Evolutionary conservation across 129 eudicot species (phyloP), one percentile per base, ranked within the genome.

Genomic region (Sambucus nigra): DNA sequence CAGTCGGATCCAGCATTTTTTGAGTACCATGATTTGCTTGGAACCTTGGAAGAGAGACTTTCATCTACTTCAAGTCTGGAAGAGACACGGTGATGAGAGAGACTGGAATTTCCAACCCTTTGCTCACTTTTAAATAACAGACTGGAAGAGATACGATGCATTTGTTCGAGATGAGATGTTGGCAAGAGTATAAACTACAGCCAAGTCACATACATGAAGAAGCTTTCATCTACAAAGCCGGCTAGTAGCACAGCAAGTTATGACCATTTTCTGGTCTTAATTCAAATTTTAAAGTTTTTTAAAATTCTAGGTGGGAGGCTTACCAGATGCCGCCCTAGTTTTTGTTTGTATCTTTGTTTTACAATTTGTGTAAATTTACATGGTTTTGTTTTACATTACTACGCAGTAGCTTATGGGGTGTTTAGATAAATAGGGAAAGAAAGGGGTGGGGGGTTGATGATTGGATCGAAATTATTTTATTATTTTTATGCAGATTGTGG

Each of bases 11-110:
- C 77, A 28, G 69, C 94, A 27, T 80, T 91, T 73, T 55, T 62
- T n/a, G 82, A 86, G 53, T 91, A 91, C 67, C 84, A 74, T 65
- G 94, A 91, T 74, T 75, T 91, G 73, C 83, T 91, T 50, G 95
- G 77, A 74, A 78, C 57, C 63, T 61, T 91, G 80, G 87, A 80
- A 57, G 94, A 63, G 55, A 76, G 61, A 66, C 94, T 91, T 52
- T 76, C 95, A 39, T 69, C 88, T 29, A 50, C 66, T 40, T 73
- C 69, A 55, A 64, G 60, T 57, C 53, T 71, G n/a, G 81, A 80
- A 65, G 85, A 75, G 76, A 39, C 56, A 23, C n/a, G n/a, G n/a
- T 76, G 71, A 76, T 35, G 47, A 17, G 56, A 71, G 53, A 1
- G 25, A 42, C 20, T 5, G 41, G 63, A 27, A 59, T 64, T 53